A percentile compares a stretch with the other conserved stretches of the same genome.
Conservation (phyloP, 2,329 filamentous ascomycete genomes). For the Trichoderma endophyticum region DNA sequence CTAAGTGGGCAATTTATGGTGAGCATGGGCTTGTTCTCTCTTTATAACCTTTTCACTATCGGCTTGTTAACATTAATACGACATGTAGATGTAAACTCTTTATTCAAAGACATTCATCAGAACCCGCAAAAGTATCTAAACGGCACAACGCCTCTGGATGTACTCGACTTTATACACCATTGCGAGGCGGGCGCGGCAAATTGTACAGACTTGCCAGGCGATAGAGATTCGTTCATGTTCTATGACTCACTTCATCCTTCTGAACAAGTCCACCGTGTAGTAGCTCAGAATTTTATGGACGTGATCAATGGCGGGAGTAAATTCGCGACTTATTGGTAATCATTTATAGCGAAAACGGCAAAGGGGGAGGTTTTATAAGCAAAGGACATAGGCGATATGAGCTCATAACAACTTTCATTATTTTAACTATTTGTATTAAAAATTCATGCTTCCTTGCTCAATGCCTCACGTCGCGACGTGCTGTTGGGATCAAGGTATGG, state of each 20-base stretch:
- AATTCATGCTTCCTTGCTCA: conserved; percentile 1
- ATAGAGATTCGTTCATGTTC: neutral
- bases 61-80: neutral
- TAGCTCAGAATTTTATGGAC: neutral
- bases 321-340: neutral
- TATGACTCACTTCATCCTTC: neutral
- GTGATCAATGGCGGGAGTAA: neutral
- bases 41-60: neutral
- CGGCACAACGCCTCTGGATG: neutral
- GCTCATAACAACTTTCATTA: neutral
- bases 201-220: neutral
- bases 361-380: too few species aligned
- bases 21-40: neutral
- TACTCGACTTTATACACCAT: neutral
- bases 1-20: neutral
- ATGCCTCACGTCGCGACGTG: conserved; percentile 22
- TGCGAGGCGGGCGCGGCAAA: neutral
- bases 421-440: neutral
- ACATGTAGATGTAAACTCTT: neutral
- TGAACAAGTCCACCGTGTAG: neutral
- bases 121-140: neutral
- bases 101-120: neutral
- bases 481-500: conserved; percentile 51
- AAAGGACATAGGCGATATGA: too few species aligned
- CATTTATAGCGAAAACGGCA: too few species aligned